These are phyloP conservation scores for Lineolata rhizophorae DNA, from an alignment of 495 filamentous ascomycete genomes.

Conservation along the genomic window DNA sequence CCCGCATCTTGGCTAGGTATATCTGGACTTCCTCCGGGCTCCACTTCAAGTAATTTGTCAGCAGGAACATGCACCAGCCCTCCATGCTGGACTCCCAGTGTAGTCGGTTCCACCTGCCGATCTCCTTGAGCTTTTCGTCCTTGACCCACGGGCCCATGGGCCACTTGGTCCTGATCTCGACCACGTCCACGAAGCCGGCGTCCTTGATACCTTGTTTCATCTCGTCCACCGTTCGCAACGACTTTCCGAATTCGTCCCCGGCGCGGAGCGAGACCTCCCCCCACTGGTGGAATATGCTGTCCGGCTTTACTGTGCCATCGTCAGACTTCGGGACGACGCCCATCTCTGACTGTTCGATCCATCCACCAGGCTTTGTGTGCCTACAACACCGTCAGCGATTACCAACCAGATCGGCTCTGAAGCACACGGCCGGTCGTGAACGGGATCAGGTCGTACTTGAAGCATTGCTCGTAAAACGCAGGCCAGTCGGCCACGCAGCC, in stretches of 20 bases:
- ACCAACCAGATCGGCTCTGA: too few relatives aligned
- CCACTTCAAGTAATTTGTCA: constrained; percentile 3
- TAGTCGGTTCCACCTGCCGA: constrained; percentile 37
- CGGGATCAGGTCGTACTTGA: constrained; percentile 1
- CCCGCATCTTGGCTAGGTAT: constrained; percentile 8
- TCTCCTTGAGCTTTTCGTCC: constrained; percentile 37
- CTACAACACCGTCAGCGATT: too few relatives aligned
- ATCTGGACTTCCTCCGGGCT: constrained; percentile 4
- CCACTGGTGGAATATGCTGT: background rate
- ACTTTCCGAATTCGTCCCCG: background rate
- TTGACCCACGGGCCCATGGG: constrained; percentile 47
- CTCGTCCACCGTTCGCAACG: background rate
- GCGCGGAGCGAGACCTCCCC: background rate
- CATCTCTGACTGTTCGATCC: background rate
- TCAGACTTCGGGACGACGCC: background rate
- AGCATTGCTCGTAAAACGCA: constrained; percentile 9
- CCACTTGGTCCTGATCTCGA: background rate
- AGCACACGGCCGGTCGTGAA: background rate
- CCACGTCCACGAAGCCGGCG: background rate
- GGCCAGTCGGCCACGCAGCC: constrained; percentile 13
- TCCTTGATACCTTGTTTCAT: background rate
- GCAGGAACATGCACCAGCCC: background rate
- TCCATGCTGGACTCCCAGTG: constrained; percentile 31
- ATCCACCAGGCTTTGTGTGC: background rate
- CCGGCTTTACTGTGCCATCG: background rate